phyloP scores from a whole-genome alignment of 306 rosid genomes.

The Quercus suber region DNA sequence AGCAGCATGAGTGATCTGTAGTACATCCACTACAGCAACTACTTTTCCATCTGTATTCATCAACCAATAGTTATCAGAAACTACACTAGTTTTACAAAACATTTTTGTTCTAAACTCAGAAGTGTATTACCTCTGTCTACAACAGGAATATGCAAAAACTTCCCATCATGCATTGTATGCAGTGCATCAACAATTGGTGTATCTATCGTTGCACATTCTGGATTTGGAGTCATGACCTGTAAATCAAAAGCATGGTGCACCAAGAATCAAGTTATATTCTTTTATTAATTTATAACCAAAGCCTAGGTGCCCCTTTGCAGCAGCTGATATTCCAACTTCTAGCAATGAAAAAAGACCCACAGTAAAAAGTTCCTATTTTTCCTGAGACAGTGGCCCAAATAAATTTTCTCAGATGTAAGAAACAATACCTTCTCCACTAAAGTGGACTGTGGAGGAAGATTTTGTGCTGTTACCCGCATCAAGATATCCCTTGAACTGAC shows the following conservation, averaged over 20 bases:
- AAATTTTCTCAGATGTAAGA: slow-evolving; percentile 11
- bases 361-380: not conserved
- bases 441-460: slow-evolving; percentile 70
- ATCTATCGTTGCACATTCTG: slow-evolving; percentile 79
- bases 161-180: slow-evolving; percentile 91
- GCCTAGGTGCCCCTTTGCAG: not conserved
- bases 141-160: slow-evolving; percentile 89
- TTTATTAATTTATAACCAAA: not conserved
- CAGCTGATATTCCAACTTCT: slow-evolving; percentile 18
- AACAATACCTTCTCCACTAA: slow-evolving; percentile 76
- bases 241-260: slow-evolving; percentile 12
- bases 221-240: slow-evolving; percentile 95
- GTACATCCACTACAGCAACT: slow-evolving; percentile 77
- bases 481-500: slow-evolving; percentile 88
- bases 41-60: slow-evolving; percentile 67
- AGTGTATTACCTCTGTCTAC: slow-evolving; percentile 65
- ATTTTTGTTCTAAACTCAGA: not conserved
- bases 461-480: slow-evolving; percentile 87
- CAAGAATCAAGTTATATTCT: not conserved
- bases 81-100: not conserved
- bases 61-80: slow-evolving; percentile 31
- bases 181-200: slow-evolving; percentile 95
- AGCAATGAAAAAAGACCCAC: slow-evolving; percentile 5
- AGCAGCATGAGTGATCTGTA: slow-evolving; percentile 90
- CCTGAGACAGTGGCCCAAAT: not conserved